A percentile compares a stretch with the other conserved stretches of the same genome.
Evolutionary conservation across 225 moss, liverwort and hornwort species (phyloP).

Genomic region (Anthoceros angustus): DNA sequence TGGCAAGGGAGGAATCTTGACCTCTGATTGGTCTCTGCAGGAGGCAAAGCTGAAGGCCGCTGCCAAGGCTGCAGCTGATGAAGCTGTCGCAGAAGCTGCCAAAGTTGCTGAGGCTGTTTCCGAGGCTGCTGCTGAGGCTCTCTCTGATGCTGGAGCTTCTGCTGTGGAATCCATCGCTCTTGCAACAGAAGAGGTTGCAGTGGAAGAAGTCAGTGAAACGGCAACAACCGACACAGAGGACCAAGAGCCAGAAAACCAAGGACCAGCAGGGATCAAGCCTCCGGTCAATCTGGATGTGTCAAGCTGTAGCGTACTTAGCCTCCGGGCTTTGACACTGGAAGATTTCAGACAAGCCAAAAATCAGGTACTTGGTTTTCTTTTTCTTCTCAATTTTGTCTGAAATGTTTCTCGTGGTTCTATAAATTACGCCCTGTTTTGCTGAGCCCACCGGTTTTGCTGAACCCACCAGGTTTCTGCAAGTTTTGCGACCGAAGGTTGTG

Average conservation of each 20-base stretch:
- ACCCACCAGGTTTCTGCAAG: slow-evolving; percentile 32
- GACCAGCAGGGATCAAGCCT: neutral
- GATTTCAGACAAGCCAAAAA: slow-evolving; percentile 40
- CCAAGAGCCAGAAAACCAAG: slow-evolving; percentile 3
- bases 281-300: neutral
- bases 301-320: slow-evolving; percentile 10
- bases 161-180: no score
- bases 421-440: neutral
- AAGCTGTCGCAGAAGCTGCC: slow-evolving; percentile 5
- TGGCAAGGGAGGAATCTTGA: neutral
- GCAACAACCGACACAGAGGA: neutral
- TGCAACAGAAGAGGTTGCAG: neutral
- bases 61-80: slow-evolving; percentile 6
- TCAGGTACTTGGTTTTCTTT: slow-evolving; percentile 14
- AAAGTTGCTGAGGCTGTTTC: slow-evolving; percentile 3
- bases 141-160: no score
- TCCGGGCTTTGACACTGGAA: slow-evolving; percentile 20
- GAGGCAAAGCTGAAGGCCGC: slow-evolving; percentile 21
- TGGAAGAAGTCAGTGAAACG: neutral
- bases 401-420: neutral
- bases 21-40: slow-evolving; percentile 6
- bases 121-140: neutral
- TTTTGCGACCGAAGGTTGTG: slow-evolving; percentile 28
- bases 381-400: neutral
- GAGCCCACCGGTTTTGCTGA: no score